Percentiles rank a stretch among this genome's conserved stretches.
Evolutionary conservation across 2,329 filamentous ascomycete genomes (phyloP).

Genomic region (Cladophialophora immunda): DNA sequence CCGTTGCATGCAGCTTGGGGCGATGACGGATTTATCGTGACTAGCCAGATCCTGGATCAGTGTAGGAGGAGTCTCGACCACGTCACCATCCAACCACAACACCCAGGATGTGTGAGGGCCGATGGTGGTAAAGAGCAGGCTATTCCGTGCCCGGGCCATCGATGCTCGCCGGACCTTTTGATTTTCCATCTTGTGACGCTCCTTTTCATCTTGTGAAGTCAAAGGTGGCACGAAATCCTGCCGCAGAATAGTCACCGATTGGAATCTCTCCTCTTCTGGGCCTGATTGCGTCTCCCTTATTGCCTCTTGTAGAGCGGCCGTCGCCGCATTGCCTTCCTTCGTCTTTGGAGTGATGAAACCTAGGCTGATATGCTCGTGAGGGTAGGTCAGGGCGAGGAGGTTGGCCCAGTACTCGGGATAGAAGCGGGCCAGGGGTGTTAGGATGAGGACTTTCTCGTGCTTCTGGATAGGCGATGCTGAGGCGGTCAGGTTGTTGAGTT

Average conservation of each 20-base stretch:
- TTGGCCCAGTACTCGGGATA: conserved; percentile 98
- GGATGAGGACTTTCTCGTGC: conserved; percentile 84
- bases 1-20: conserved; percentile 94
- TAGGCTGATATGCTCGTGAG: conserved; percentile 91
- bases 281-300: conserved; percentile 88
- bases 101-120: conserved; percentile 94
- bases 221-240: conserved; percentile 92
- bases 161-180: conserved; percentile 86
- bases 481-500: conserved; percentile 93
- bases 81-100: conserved; percentile 92
- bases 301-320: conserved; percentile 80
- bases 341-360: conserved; percentile 97
- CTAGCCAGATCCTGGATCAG: conserved; percentile 90
- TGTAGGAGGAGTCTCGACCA: conserved; percentile 83
- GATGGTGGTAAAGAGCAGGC: conserved; percentile 91
- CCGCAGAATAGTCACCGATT: conserved; percentile 90
- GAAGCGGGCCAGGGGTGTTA: conserved; percentile 92
- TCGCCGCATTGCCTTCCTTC: conserved; percentile 88
- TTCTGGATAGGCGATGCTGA: conserved; percentile 78
- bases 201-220: conserved; percentile 80
- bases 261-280: conserved; percentile 82
- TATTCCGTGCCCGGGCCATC: conserved; percentile 95
- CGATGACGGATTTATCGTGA: conserved; percentile 89
- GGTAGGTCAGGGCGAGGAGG: conserved; percentile 81
- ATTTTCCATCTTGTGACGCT: conserved; percentile 89